Evolutionary conservation across 768 basidiomycete genomes (phyloP), one percentile per base, ranked within the genome.

Genomic region (Macrolepiota dolichaula): DNA sequence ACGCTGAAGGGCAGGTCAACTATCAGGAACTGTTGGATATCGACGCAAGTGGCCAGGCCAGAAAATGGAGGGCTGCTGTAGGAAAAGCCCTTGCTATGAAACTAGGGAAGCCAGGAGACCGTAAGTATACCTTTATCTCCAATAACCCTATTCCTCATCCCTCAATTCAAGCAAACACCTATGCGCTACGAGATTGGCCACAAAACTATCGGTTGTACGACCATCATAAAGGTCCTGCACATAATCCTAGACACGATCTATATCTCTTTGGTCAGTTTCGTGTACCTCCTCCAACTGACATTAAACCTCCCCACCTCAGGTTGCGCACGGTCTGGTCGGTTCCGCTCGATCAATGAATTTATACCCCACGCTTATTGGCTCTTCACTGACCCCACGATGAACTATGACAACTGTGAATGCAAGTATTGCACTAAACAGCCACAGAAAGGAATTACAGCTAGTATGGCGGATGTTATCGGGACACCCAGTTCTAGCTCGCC

Each of bases 321-420:
- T 1, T 61, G 53, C 15, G 73, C 78, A 42, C 75, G 73, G 32
- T 81, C 76, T 57, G 70, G 69, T 44, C 75, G 77, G 36, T 94
- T 93, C 71, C 88, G 93, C 46, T 93, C 92, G 12, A 77, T 86
- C n/a, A 88, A 88, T 51, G 93, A 95, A 69, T 92, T 94, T 70
- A 82, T 89, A 51, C 91, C 92, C 3, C 93, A 95, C 66, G 89
- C 89, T 2, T 77, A 86, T 61, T 94, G 92, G 92, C 81, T 94
- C 10, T 77, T 87, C 70, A 76, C 76, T 6, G 86, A 90, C 61
- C 67, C 75, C 0, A 76, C 75, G 1, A 68, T 80, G 62, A 70
- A 80, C 62, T 78, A 78, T 49, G 67, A 70, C 2, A 80, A 80
- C 46, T 94, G 91, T 67, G 73, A 73, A 35, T 94, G 91, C 76